Evolutionary conservation across 2,329 filamentous ascomycete species (phyloP).

Genomic region (Colletotrichum liaoningense): DNA sequence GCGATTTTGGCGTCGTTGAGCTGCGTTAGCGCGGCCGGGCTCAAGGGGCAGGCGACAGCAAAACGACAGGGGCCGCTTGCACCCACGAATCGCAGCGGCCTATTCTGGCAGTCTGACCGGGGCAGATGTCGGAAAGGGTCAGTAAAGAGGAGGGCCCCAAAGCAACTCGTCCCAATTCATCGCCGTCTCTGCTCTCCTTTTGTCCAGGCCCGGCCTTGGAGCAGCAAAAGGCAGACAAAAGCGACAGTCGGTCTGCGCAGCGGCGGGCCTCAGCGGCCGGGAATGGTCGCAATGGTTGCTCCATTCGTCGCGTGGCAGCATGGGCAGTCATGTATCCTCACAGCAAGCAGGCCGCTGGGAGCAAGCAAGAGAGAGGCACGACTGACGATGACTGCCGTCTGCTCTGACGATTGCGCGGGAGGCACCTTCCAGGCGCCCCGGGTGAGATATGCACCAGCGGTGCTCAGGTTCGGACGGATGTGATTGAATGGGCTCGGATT

Average conservation of each 20-base stretch:
- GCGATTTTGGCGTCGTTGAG: conserved; percentile 25
- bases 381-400: neutral
- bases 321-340: conserved; percentile 12
- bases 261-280: conserved; percentile 1
- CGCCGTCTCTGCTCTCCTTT: conserved; percentile 17
- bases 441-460: neutral
- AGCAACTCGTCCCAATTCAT: conserved; percentile 23
- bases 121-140: conserved; percentile 13
- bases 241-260: conserved; percentile 20
- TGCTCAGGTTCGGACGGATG: neutral
- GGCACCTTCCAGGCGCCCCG: neutral
- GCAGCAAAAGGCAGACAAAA: conserved; percentile 1
- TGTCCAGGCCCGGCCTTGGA: conserved; percentile 22
- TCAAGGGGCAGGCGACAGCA: conserved; percentile 19
- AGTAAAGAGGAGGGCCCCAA: neutral
- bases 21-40: conserved; percentile 31
- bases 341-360: conserved; percentile 1
- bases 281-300: conserved; percentile 33
- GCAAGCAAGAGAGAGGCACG: neutral
- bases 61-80: conserved; percentile 34
- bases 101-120: conserved; percentile 15
- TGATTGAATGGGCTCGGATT: neutral
- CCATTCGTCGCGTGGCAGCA: conserved; percentile 33
- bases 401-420: neutral
- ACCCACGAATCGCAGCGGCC: conserved; percentile 26